These are phyloP conservation scores for Piromyces finnis DNA, from an alignment of 192 early-diverging fungal species.

Conservation along the genomic window DNA sequence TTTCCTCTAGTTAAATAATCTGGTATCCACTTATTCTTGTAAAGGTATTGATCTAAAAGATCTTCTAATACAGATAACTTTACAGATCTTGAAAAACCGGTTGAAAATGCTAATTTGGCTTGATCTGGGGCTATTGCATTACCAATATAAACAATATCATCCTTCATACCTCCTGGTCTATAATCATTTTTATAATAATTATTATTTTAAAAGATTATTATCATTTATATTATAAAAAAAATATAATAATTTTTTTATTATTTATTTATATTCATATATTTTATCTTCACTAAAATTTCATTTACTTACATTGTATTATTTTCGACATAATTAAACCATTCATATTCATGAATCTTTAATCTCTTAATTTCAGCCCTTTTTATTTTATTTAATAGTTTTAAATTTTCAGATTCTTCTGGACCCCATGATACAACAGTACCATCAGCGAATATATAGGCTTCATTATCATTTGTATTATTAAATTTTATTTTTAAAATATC, in stretches of 20 bases:
- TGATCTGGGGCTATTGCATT: conserved; percentile 16
- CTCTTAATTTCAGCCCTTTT: conserved; percentile 16
- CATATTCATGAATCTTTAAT: conserved; percentile 17
- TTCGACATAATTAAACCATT: conserved; percentile 25
- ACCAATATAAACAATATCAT: conserved; percentile 30
- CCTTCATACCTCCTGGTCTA: conserved; percentile 14
- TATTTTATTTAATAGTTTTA: conserved; percentile 13
- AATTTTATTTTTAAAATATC: conserved; percentile 30
- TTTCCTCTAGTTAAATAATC: conserved; percentile 19
- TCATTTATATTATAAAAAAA: neutral
- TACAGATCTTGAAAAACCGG: conserved; percentile 29
- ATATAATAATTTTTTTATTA: neutral
- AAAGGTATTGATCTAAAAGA: conserved; percentile 25
- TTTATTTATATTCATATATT: neutral
- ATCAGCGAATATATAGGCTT: conserved; percentile 26
- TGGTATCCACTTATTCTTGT: conserved; percentile 22
- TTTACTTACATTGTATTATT: conserved; percentile 17
- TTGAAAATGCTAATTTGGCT: conserved; percentile 29
- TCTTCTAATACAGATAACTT: conserved; percentile 33
- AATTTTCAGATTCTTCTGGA: conserved; percentile 12
- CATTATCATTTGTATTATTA: conserved; percentile 2
- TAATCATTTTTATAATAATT: neutral
- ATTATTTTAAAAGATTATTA: too few species aligned
- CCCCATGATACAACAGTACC: conserved; percentile 44
- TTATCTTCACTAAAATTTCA: too few species aligned